phyloP scores from a whole-genome alignment of 305 asterid species.

The Fraxinus floribunda region DNA sequence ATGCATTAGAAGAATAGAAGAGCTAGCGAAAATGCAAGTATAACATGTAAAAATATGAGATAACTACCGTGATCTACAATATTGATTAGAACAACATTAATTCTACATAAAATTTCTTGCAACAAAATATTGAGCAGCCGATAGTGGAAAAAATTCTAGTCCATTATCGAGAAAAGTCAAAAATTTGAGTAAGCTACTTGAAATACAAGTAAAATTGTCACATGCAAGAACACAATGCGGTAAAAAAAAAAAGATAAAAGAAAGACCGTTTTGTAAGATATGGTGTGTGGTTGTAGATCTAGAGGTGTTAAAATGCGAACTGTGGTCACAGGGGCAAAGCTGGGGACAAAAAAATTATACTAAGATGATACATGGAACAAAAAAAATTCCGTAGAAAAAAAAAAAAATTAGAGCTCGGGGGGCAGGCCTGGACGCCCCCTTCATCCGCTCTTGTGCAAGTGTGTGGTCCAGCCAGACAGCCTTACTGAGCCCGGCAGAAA shows the following conservation, averaged over 20 bases:
- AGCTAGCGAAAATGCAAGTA: background rate
- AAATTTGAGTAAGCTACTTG: background rate
- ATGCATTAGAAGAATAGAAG: background rate
- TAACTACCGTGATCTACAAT: background rate
- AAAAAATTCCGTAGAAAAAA: background rate
- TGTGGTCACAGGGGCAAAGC: background rate
- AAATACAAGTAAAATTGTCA: background rate
- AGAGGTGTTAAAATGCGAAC: background rate
- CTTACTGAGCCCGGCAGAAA: background rate
- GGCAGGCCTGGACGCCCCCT: background rate
- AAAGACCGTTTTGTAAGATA: background rate
- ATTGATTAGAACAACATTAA: background rate
- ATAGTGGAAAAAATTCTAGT: background rate
- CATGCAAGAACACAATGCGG: background rate
- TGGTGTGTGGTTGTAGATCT: background rate
- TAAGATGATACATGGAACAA: no score
- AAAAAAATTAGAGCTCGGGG: background rate
- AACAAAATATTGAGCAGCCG: background rate
- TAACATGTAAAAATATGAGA: background rate
- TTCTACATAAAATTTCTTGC: background rate
- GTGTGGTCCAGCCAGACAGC: background rate
- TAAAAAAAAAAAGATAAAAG: background rate
- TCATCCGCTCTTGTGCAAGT: background rate
- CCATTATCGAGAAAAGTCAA: background rate
- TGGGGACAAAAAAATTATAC: no score